phyloP scores from a whole-genome alignment of 176 grass and related monocot genomes.

The Eragrostis nindensis region DNA sequence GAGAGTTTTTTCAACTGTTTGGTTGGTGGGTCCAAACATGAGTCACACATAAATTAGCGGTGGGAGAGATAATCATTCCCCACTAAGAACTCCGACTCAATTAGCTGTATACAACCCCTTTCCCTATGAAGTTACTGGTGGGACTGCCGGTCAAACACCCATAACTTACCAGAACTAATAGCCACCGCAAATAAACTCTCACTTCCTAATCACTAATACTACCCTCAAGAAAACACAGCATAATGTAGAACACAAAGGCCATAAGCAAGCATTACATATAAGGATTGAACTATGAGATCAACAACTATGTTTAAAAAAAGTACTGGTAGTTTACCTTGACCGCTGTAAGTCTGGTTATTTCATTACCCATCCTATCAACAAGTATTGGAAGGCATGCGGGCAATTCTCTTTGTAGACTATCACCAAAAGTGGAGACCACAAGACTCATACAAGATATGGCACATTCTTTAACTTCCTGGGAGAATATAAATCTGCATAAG shows the following conservation, averaged over 20 bases:
- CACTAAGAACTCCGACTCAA: no score
- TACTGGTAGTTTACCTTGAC: constrained; percentile 69
- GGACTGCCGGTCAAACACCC: no score
- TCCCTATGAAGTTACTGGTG: no score
- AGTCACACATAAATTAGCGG: no score
- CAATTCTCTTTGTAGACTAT: constrained; percentile 84
- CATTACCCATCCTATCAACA: constrained; percentile 99
- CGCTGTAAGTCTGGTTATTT: constrained; percentile 95
- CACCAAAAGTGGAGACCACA: constrained; percentile 93
- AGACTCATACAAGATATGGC: constrained; percentile 90
- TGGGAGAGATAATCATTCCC: no score
- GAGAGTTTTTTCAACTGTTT: neutral
- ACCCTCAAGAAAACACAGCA: neutral
- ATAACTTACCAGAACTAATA: no score
- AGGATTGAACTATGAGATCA: neutral
- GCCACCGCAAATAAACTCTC: no score
- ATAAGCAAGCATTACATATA: neutral
- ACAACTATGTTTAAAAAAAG: neutral
- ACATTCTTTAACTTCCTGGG: constrained; percentile 87
- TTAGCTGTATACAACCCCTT: no score
- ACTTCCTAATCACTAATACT: neutral
- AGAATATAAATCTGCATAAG: constrained; percentile 39
- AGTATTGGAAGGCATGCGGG: constrained; percentile 94
- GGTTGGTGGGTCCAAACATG: neutral
- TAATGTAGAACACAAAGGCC: neutral